phyloP scores from a whole-genome alignment of 805 yeast genomes.

The Metschnikowia lachancei region DNA sequence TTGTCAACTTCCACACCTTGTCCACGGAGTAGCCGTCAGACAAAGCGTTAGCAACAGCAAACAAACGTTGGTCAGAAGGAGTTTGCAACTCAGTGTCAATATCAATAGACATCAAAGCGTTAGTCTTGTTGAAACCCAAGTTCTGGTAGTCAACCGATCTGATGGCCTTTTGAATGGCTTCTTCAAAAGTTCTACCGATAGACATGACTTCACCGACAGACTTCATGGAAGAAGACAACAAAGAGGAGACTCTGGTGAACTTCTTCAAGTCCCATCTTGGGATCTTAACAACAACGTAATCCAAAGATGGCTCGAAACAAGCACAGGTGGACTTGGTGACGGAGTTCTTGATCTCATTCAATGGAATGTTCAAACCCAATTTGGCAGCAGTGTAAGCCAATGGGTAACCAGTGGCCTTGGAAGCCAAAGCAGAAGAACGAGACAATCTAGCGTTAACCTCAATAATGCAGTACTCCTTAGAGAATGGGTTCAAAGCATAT shows the following conservation, averaged over 20 bases:
- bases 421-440: slow-evolving; percentile 97
- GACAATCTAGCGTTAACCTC: slow-evolving; percentile 98
- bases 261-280: slow-evolving; percentile 99
- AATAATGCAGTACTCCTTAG: slow-evolving; percentile 93
- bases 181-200: slow-evolving; percentile 96
- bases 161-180: slow-evolving; percentile 96
- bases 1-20: slow-evolving; percentile 84
- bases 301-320: slow-evolving; percentile 95
- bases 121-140: slow-evolving; percentile 85
- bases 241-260: slow-evolving; percentile 86
- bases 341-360: slow-evolving; percentile 87
- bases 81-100: slow-evolving; percentile 91
- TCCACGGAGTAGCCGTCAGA: slow-evolving; percentile 86
- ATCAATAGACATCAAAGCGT: slow-evolving; percentile 84
- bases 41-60: slow-evolving; percentile 95
- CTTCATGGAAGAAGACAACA: slow-evolving; percentile 91
- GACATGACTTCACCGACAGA: slow-evolving; percentile 99
- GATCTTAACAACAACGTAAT: slow-evolving; percentile 94
- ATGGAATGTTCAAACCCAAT: slow-evolving; percentile 87
- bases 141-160: slow-evolving; percentile 95
- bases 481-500: slow-evolving; percentile 90
- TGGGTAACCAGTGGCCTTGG: slow-evolving; percentile 98
- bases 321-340: slow-evolving; percentile 94
- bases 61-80: slow-evolving; percentile 95
- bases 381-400: slow-evolving; percentile 98